Conservation (phyloP, 305 asterid species). For the Plantago coronopus region DNA sequence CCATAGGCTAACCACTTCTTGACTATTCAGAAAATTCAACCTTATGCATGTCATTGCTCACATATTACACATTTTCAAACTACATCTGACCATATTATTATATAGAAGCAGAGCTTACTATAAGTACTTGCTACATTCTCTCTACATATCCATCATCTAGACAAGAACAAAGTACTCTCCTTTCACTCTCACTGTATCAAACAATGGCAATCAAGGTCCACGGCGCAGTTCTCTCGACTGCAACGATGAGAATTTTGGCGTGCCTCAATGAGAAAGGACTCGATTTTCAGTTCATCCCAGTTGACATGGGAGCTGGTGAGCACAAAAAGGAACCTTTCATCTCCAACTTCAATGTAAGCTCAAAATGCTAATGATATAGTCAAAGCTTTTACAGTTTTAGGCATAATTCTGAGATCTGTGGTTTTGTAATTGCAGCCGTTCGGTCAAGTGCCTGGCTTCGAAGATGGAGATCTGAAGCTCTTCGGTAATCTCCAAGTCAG, state of each 20-base stretch:
- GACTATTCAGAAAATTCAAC: too few relatives aligned
- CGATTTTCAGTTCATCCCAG: slow-evolving; percentile 34
- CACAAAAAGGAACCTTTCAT: slow-evolving; percentile 45
- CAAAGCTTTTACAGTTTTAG: background rate
- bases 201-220: slow-evolving; percentile 54
- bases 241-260: slow-evolving; percentile 40
- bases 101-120: background rate
- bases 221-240: slow-evolving; percentile 37
- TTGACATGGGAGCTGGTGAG: slow-evolving; percentile 36
- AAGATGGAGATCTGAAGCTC: slow-evolving; percentile 65
- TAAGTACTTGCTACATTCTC: background rate
- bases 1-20: too few relatives aligned
- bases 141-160: background rate
- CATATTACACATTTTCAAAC: background rate
- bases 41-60: too few relatives aligned
- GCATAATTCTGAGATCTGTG: background rate
- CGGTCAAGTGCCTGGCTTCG: slow-evolving; percentile 67
- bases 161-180: background rate
- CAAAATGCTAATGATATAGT: background rate
- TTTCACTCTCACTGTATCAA: background rate
- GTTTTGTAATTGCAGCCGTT: slow-evolving; percentile 52
- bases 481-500: slow-evolving; percentile 40
- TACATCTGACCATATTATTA: too few relatives aligned
- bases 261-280: slow-evolving; percentile 51
- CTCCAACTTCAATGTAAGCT: slow-evolving; percentile 47